phyloP scores from a whole-genome alignment of 352 stramenopile genomes.

The Plasmopara halstedii region DNA sequence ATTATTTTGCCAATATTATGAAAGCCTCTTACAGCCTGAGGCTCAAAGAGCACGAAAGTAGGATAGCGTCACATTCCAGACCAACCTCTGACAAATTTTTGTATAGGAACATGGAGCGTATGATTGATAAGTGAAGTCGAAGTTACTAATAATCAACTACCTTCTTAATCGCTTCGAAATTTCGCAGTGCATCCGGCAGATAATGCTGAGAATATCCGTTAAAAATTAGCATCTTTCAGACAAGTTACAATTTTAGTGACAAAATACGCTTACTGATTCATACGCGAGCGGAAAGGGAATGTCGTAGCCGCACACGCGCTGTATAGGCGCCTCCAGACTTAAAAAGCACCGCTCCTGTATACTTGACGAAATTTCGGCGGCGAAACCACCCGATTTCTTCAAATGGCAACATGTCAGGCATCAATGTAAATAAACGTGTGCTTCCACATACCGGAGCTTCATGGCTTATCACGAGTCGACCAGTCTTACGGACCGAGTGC shows the following conservation, averaged over 20 bases:
- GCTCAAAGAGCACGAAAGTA: slow-evolving; percentile 14
- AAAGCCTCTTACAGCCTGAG: slow-evolving; percentile 50
- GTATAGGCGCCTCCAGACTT: slow-evolving; percentile 92
- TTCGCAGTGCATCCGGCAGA: slow-evolving; percentile 90
- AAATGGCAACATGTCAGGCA: slow-evolving; percentile 1
- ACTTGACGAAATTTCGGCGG: slow-evolving; percentile 92
- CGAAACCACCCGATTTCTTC: slow-evolving; percentile 90
- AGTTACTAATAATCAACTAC: slow-evolving; percentile 78
- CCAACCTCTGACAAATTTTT: background rate
- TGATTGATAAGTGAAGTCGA: background rate
- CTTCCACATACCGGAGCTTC: slow-evolving; percentile 87
- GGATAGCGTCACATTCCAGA: background rate
- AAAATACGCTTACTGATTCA: slow-evolving; percentile 76
- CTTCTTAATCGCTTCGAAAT: slow-evolving; percentile 93
- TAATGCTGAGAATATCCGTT: slow-evolving; percentile 54
- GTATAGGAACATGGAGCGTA: slow-evolving; percentile 2
- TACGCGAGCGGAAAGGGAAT: slow-evolving; percentile 96
- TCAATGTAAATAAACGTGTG: background rate
- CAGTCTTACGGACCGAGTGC: slow-evolving; percentile 96
- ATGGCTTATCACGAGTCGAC: slow-evolving; percentile 93
- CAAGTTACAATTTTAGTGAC: background rate
- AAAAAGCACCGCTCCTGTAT: slow-evolving; percentile 94
- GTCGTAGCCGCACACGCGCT: slow-evolving; percentile 93
- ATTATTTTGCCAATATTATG: slow-evolving; percentile 82
- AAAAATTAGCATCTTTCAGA: background rate